Evolutionary conservation across 75 land plant species (phyloP), one percentile per base, ranked within the genome.

Genomic region (Cunninghamia lanceolata): DNA sequence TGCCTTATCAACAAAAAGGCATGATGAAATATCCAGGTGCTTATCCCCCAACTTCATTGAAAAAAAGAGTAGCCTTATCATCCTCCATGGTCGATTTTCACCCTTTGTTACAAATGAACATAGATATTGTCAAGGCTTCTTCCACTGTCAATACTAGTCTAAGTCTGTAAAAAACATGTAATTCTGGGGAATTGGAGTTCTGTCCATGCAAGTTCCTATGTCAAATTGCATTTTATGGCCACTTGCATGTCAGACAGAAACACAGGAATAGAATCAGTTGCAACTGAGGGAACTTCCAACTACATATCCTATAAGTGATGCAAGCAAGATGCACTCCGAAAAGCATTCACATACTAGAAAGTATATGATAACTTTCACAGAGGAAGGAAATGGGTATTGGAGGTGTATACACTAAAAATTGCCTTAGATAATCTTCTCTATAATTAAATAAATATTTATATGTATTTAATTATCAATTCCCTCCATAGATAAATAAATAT

Each of bases 321-420:
- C 11, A 47, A 47, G 7, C 50, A 47, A 50, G 19, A 82, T 21
- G 4, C 15, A 16, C 30, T 15, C 28, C 14, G 38, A 50, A 11
- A 82, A 82, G 36, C 56, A 36, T 83, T 0, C 35, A 34, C 6
- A 53, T 83, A 36, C 36, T 34, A 19, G 9, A 34, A 47, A 54
- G 1, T 11, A 54, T n/a, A 14, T 15, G 30, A 82, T 7, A 34
- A 14, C 14, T 3, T 11, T 52, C 30, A 13, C 13, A 82, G 54
- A 46, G 19, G 83, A 47, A 47, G 83, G 54, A 32, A 82, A 30
- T 9, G 7, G 54, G 16, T 84, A n/a, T n/a, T n/a, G n/a, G 92
- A 89, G 85, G 88, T 92, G 46, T 93, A 92, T 88, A 91, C 38
- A 94, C n/a, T n/a, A n/a, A n/a, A n/a, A n/a, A n/a, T n/a, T n/a